A percentile compares a stretch with the other conserved stretches of the same genome.
These are phyloP conservation scores for Starmerella apis DNA, from an alignment of 805 yeast genomes.

Conservation along the genomic window DNA sequence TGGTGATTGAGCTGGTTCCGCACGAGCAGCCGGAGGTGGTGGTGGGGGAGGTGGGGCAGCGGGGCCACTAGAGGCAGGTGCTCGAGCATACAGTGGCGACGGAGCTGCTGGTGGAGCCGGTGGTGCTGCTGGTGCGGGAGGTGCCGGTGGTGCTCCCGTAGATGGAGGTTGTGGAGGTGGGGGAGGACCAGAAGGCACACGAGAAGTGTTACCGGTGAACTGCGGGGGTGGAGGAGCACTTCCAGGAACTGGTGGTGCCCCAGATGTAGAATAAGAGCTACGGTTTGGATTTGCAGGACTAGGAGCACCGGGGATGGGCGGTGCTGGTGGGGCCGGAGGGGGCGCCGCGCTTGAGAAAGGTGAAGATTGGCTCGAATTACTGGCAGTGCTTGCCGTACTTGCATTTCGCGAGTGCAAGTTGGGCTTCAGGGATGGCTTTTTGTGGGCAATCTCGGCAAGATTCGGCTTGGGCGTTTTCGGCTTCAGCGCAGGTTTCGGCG, in stretches of 20 bases:
- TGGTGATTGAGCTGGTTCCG: conserved; percentile 17
- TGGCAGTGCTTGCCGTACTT: conserved; percentile 12
- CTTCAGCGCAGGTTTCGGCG: conserved; percentile 18
- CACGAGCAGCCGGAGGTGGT: conserved; percentile 21
- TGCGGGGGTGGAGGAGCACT: conserved; percentile 8
- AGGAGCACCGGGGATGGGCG: not conserved
- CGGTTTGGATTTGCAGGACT: conserved; percentile 4
- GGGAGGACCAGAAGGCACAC: conserved; percentile 1
- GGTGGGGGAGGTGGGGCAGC: conserved; percentile 25
- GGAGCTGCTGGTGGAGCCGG: conserved; percentile 26
- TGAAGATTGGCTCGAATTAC: conserved; percentile 13
- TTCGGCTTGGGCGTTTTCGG: conserved; percentile 19
- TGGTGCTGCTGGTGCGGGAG: conserved; percentile 17
- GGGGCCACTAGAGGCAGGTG: conserved; percentile 16
- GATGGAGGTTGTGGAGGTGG: conserved; percentile 7
- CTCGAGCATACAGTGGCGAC: conserved; percentile 25
- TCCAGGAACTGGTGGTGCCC: conserved; percentile 18
- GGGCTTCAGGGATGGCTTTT: conserved; percentile 16
- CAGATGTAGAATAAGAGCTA: not conserved
- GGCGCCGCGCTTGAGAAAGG: conserved; percentile 2
- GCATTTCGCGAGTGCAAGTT: conserved; percentile 8
- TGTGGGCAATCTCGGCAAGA: conserved; percentile 17
- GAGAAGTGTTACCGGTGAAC: not conserved
- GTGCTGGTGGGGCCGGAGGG: conserved; percentile 5
- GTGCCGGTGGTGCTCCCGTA: conserved; percentile 18